A percentile compares a stretch with the other conserved stretches of the same genome.
These are phyloP conservation scores for Gigaspora rosea DNA, from an alignment of 192 early-diverging fungal genomes.

Conservation along the genomic window DNA sequence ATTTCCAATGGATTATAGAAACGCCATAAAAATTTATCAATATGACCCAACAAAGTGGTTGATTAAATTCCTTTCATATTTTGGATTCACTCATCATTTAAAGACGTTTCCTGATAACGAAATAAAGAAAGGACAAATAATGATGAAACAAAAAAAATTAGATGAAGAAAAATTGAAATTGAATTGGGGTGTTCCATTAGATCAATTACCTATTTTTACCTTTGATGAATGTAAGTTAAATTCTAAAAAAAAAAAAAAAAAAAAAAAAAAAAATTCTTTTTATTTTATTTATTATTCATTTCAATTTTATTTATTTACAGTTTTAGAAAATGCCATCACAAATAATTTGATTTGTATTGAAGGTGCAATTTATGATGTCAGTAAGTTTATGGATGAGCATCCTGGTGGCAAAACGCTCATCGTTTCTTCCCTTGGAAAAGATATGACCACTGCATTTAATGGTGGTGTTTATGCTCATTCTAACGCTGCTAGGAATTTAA, in stretches of 20 bases:
- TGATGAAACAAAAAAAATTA: constrained; percentile 86
- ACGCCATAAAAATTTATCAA: constrained; percentile 77
- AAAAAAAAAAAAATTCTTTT: background rate
- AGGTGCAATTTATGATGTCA: constrained; percentile 83
- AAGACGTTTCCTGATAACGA: constrained; percentile 84
- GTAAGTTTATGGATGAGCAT: constrained; percentile 84
- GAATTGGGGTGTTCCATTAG: constrained; percentile 74
- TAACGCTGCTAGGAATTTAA: constrained; percentile 90
- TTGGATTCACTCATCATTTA: constrained; percentile 74
- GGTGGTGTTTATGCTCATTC: constrained; percentile 94
- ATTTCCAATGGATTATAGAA: constrained; percentile 88
- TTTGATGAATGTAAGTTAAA: constrained; percentile 63
- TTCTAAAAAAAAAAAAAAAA: too few relatives aligned
- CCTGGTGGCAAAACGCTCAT: constrained; percentile 86
- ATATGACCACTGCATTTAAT: constrained; percentile 91
- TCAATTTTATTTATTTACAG: background rate
- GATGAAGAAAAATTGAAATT: constrained; percentile 60
- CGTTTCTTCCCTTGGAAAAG: constrained; percentile 77
- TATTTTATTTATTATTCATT: background rate
- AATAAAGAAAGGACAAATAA: constrained; percentile 74
- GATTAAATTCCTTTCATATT: constrained; percentile 56
- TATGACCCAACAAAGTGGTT: constrained; percentile 92
- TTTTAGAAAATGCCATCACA: constrained; percentile 53
- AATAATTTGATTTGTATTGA: constrained; percentile 83
- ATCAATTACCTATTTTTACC: constrained; percentile 68